phyloP scores from a whole-genome alignment of 208 protist species.

The Crithidia fasciculata region DNA sequence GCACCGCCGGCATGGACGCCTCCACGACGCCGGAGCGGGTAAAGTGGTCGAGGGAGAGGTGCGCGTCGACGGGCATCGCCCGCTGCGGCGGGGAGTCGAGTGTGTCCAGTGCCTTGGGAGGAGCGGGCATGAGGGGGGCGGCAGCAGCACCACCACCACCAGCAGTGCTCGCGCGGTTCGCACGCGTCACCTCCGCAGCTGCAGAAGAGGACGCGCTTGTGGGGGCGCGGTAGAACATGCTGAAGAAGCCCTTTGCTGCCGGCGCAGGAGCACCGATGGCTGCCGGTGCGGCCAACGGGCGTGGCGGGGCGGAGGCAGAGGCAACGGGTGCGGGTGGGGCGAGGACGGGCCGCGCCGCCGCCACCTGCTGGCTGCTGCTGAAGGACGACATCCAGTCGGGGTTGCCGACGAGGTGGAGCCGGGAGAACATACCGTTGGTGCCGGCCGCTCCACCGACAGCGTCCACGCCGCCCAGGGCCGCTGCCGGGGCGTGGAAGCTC shows the following conservation, averaged over 20 bases:
- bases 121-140: background rate
- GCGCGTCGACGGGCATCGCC: slow-evolving; percentile 42
- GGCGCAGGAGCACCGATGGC: slow-evolving; percentile 32
- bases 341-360: slow-evolving; percentile 13
- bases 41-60: slow-evolving; percentile 37
- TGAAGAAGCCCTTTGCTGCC: slow-evolving; percentile 38
- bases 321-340: slow-evolving; percentile 30
- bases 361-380: slow-evolving; percentile 27
- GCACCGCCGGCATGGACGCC: slow-evolving; percentile 18
- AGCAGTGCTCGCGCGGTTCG: slow-evolving; percentile 11
- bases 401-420: slow-evolving; percentile 58
- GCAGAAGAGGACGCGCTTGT: slow-evolving; percentile 3
- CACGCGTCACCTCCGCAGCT: background rate
- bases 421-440: slow-evolving; percentile 35
- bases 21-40: slow-evolving; percentile 16
- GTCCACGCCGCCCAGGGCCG: slow-evolving; percentile 8
- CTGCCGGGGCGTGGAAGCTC: slow-evolving; percentile 20
- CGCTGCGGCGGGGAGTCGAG: slow-evolving; percentile 31
- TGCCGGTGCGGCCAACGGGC: slow-evolving; percentile 14
- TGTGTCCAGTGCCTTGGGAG: slow-evolving; percentile 17
- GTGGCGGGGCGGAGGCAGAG: slow-evolving; percentile 7
- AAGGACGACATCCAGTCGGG: slow-evolving; percentile 68
- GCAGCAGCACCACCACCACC: background rate
- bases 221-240: slow-evolving; percentile 40
- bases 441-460: background rate